Evolutionary conservation across 495 filamentous ascomycete species (phyloP), one percentile per base, ranked within the genome.

Genomic region (Margaritispora aquatica): DNA sequence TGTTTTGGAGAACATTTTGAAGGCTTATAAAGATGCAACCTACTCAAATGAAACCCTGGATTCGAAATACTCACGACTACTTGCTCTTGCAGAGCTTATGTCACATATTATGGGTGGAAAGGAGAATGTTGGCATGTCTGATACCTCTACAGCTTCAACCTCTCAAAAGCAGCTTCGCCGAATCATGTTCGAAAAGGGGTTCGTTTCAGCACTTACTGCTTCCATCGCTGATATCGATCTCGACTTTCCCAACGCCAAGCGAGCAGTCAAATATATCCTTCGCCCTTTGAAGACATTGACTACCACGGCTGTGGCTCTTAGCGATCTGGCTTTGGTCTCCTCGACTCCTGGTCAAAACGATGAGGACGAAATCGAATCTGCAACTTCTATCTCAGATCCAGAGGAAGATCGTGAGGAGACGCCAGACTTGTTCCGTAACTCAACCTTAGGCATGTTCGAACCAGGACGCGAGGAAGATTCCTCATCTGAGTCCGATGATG

Each of bases 161-260:
- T 81, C 85, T 3, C 83, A 88, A 38, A 83, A 85, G 65, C 88
- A 93, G 62, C 80, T 99, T 59, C 88, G 87, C 19, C 91, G 88
- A 65, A 83, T 96, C 38, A 99, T 99, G 94, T 96, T 96, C 63
- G 95, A 97, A 72, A 97, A 96, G 69, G 89, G 93, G 55, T 97
- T 94, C 70, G 90, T 97, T 54, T 76, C 85, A 23, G 84, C 90
- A 4, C 74, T 99, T 41, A 96, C 93, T 2, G 79, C 83, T n/a
- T 96, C 95, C 9, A 88, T 97, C 63, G 91, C 94, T 13, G 94
- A 99, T 63, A 87, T 99, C 56, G 94, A 99, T 67, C 81, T 97
- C 54, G 96, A 95, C 61, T 96, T 92, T 73, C 94, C 94, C 2
- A 85, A 87, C 29, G 90, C 94, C 20, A 94, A 95, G 73, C 84